A percentile compares a stretch with the other conserved stretches of the same genome.
These are phyloP conservation scores for Xylariomycetidae sp. DNA, from an alignment of 2,329 filamentous ascomycete genomes.

Conservation along the genomic window DNA sequence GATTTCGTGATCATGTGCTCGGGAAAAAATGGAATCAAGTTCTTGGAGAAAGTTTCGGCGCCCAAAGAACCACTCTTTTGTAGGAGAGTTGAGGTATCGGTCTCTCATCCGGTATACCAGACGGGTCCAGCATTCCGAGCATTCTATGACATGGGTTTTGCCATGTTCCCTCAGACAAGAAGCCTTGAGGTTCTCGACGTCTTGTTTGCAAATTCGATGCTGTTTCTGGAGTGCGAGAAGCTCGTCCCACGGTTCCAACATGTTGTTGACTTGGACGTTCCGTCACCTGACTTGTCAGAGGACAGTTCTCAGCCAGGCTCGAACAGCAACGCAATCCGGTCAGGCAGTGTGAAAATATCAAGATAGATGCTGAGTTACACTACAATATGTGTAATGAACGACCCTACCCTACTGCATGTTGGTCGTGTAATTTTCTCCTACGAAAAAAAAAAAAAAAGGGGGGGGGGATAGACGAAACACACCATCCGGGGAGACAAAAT, in stretches of 20 bases:
- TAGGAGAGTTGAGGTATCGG: slow-evolving; percentile 31
- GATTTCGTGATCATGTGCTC: slow-evolving; percentile 39
- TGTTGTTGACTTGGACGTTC: no score
- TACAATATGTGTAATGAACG: background rate
- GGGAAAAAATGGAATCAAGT: slow-evolving; percentile 44
- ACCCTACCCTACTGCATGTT: no score
- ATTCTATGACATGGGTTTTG: slow-evolving; percentile 39
- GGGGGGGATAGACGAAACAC: no score
- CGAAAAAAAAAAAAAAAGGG: no score
- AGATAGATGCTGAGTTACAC: background rate
- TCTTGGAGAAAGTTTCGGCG: slow-evolving; percentile 44
- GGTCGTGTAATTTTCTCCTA: no score
- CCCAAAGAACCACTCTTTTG: slow-evolving; percentile 49
- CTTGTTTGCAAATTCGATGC: slow-evolving; percentile 32
- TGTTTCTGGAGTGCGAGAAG: slow-evolving; percentile 25
- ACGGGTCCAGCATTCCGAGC: slow-evolving; percentile 42
- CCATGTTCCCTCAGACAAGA: slow-evolving; percentile 39
- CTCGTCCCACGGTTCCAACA: slow-evolving; percentile 30
- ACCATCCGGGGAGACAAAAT: no score
- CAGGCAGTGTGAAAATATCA: background rate
- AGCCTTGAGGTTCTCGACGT: slow-evolving; percentile 37
- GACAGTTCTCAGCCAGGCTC: no score
- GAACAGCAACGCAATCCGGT: no score
- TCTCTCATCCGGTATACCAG: slow-evolving; percentile 41
- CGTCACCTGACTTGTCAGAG: no score